phyloP scores from a whole-genome alignment of 768 basidiomycete species.

The Infundibulicybe gibba region DNA sequence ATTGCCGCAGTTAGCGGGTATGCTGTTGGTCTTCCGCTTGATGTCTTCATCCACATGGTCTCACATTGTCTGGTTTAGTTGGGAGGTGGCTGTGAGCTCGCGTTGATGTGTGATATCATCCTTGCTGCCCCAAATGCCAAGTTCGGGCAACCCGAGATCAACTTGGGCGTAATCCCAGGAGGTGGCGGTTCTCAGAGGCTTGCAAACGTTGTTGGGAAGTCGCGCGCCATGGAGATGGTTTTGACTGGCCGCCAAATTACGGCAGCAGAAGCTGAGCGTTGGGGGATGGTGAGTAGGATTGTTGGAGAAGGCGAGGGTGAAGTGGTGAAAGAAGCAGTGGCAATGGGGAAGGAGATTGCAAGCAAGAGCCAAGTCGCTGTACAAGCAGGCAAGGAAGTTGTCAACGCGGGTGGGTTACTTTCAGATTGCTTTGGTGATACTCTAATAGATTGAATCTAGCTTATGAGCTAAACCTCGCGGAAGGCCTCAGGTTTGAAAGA shows the following conservation, averaged over 20 bases:
- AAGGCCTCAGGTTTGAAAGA: constrained; percentile 86
- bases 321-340: constrained; percentile 85
- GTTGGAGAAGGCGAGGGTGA: constrained; percentile 72
- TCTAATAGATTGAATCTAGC: constrained; percentile 36
- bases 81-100: constrained; percentile 95
- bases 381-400: constrained; percentile 88
- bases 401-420: constrained; percentile 68
- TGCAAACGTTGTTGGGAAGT: constrained; percentile 82
- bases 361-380: constrained; percentile 81
- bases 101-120: constrained; percentile 95
- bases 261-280: constrained; percentile 79
- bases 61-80: constrained; percentile 47
- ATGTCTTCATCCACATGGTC: not conserved
- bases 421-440: not conserved
- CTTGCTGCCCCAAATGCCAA: constrained; percentile 86
- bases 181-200: constrained; percentile 94
- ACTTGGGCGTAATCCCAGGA: constrained; percentile 91
- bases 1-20: constrained; percentile 96
- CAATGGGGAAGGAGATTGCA: constrained; percentile 74
- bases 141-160: constrained; percentile 97
- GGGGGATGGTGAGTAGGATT: constrained; percentile 86
- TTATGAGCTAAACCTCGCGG: constrained; percentile 73
- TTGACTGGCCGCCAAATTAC: constrained; percentile 81
- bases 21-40: constrained; percentile 54
- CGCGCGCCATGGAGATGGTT: constrained; percentile 91